A percentile compares a stretch with the other conserved stretches of the same genome.
phyloP scores from a whole-genome alignment of 2,329 filamentous ascomycete species.

The Colletotrichum eremochloae region DNA sequence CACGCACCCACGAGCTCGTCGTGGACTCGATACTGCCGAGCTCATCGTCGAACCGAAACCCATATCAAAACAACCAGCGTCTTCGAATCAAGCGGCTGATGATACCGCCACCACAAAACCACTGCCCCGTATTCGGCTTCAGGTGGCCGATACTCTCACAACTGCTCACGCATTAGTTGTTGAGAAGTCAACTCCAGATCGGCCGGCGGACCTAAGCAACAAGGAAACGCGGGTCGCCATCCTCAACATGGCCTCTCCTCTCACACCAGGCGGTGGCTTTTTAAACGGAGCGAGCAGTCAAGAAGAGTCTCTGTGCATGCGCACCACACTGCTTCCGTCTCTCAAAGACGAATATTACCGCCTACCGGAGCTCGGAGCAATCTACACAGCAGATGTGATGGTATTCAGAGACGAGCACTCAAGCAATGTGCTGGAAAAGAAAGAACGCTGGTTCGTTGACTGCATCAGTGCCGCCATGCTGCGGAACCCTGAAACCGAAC shows the following conservation, averaged over 20 bases:
- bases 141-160: slow-evolving; percentile 65
- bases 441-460: slow-evolving; percentile 70
- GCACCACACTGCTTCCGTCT: slow-evolving; percentile 71
- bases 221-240: slow-evolving; percentile 59
- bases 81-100: background rate
- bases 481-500: slow-evolving; percentile 66
- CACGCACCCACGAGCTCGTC: slow-evolving; percentile 66
- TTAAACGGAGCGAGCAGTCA: slow-evolving; percentile 70
- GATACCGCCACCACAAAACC: background rate
- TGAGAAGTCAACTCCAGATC: background rate
- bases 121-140: slow-evolving; percentile 58
- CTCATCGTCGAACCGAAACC: slow-evolving; percentile 55
- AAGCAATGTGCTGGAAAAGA: slow-evolving; percentile 55
- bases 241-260: slow-evolving; percentile 74
- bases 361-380: slow-evolving; percentile 67
- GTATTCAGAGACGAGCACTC: slow-evolving; percentile 64
- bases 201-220: background rate
- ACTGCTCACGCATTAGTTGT: slow-evolving; percentile 59
- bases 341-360: slow-evolving; percentile 71
- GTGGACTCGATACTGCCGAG: slow-evolving; percentile 65
- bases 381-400: slow-evolving; percentile 70
- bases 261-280: slow-evolving; percentile 72
- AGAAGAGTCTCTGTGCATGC: slow-evolving; percentile 73
- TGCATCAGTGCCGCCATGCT: slow-evolving; percentile 71
- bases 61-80: background rate